Evolutionary conservation across 2,329 filamentous ascomycete species (phyloP).

Genomic region (Apiospora saccharicola): DNA sequence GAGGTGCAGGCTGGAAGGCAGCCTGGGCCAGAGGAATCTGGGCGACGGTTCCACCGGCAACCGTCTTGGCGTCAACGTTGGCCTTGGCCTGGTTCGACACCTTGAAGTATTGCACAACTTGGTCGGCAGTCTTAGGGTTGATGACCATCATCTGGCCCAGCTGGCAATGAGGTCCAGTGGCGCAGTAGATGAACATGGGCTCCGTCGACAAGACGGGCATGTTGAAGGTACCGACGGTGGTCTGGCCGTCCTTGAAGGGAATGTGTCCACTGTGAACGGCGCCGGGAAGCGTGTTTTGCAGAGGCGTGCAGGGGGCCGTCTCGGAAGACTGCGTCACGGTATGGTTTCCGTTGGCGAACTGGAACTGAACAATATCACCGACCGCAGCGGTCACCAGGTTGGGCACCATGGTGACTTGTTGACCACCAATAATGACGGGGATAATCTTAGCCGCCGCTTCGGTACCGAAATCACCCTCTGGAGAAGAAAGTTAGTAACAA

Average conservation of each 20-base stretch:
- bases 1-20: conserved; percentile 38
- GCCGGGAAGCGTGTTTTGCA: conserved; percentile 42
- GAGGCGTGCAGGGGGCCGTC: conserved; percentile 46
- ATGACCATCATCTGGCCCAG: conserved; percentile 59
- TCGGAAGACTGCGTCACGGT: conserved; percentile 51
- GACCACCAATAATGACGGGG: conserved; percentile 47
- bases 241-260: conserved; percentile 45
- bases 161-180: conserved; percentile 56
- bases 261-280: conserved; percentile 52
- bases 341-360: conserved; percentile 53
- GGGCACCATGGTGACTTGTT: conserved; percentile 47
- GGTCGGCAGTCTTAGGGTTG: conserved; percentile 48
- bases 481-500: no score
- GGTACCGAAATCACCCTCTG: neutral
- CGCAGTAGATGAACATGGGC: conserved; percentile 60
- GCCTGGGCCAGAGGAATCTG: conserved; percentile 40
- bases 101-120: conserved; percentile 41
- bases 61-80: conserved; percentile 39
- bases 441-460: conserved; percentile 36
- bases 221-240: conserved; percentile 53
- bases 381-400: conserved; percentile 44
- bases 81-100: conserved; percentile 31
- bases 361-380: conserved; percentile 51
- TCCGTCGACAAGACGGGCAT: conserved; percentile 53
- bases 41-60: conserved; percentile 39